Percentiles rank a stretch among this genome's conserved stretches.
phyloP scores from a whole-genome alignment of 768 basidiomycete genomes.

The Mrakia blollopis region DNA sequence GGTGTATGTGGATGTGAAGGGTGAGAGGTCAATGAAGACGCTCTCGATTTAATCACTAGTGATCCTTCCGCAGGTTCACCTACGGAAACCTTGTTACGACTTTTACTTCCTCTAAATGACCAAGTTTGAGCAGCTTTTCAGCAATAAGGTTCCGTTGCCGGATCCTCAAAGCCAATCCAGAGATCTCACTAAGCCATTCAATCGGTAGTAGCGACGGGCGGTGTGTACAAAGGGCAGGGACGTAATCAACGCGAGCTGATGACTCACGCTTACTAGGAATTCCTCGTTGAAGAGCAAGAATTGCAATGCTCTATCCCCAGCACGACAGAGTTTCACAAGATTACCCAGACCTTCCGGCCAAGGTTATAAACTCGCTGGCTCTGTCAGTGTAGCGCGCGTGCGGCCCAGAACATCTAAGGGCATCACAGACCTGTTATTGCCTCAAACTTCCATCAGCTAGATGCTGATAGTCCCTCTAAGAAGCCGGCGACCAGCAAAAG shows the following conservation, averaged over 20 bases:
- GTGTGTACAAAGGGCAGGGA: constrained; percentile 88
- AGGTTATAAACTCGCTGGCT: constrained; percentile 74
- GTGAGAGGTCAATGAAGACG: no score
- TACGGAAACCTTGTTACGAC: no score
- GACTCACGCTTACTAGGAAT: constrained; percentile 59
- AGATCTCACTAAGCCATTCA: constrained; percentile 86
- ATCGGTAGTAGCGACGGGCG: constrained; percentile 86
- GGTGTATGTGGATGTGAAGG: no score
- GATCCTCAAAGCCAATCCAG: constrained; percentile 66
- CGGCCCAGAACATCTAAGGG: constrained; percentile 85
- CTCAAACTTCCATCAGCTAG: constrained; percentile 79
- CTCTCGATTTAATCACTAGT: no score
- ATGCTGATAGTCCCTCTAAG: constrained; percentile 80
- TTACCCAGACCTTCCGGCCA: constrained; percentile 70
- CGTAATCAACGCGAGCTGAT: constrained; percentile 85
- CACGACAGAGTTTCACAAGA: constrained; percentile 74
- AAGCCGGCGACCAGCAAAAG: constrained; percentile 70
- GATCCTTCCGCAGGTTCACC: no score
- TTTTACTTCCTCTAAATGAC: no score
- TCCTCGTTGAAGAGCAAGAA: constrained; percentile 89
- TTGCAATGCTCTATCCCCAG: constrained; percentile 86
- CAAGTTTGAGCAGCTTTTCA: no score
- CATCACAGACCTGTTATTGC: constrained; percentile 89
- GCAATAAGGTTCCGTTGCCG: constrained; percentile 53
- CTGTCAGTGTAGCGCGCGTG: constrained; percentile 78